These are phyloP conservation scores for Leishmania gerbilli DNA, from an alignment of 208 protist genomes.

Conservation along the genomic window DNA sequence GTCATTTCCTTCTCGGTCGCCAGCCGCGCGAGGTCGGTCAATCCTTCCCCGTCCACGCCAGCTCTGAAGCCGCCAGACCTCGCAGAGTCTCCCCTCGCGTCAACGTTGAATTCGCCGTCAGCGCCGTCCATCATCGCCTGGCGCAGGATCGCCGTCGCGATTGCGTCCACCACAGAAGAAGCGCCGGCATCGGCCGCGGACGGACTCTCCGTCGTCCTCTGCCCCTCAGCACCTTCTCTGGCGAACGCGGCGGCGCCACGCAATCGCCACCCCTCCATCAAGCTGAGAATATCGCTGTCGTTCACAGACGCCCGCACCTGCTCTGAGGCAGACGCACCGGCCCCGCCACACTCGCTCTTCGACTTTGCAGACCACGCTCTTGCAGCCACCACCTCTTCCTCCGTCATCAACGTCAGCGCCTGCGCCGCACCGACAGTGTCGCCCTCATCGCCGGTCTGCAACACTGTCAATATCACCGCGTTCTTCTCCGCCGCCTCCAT, in stretches of 20 bases:
- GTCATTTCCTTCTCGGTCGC: not conserved
- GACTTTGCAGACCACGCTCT: too few relatives aligned
- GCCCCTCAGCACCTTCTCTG: not conserved
- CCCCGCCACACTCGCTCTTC: not conserved
- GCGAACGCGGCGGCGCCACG: not conserved
- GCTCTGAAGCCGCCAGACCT: not conserved
- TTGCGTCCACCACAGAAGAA: slow-evolving; percentile 1
- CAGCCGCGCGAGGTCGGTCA: not conserved
- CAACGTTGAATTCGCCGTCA: too few relatives aligned
- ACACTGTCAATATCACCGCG: slow-evolving; percentile 53
- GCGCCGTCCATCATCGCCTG: slow-evolving; percentile 17
- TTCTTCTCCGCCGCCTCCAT: slow-evolving; percentile 82
- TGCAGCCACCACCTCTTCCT: not conserved
- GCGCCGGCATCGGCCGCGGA: not conserved
- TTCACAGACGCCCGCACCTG: slow-evolving; percentile 12
- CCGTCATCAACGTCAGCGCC: not conserved
- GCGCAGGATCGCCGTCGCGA: slow-evolving; percentile 21
- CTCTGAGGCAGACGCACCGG: slow-evolving; percentile 6
- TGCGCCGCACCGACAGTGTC: not conserved
- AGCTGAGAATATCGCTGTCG: not conserved
- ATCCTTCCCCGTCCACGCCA: not conserved
- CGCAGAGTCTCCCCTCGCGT: not conserved
- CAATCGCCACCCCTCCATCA: not conserved
- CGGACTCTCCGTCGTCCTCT: too few relatives aligned
- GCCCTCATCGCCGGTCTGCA: slow-evolving; percentile 34